Base-by-base conservation (phyloP, 202 grass and related monocot species). In the Saccharum hybrid region DNA sequence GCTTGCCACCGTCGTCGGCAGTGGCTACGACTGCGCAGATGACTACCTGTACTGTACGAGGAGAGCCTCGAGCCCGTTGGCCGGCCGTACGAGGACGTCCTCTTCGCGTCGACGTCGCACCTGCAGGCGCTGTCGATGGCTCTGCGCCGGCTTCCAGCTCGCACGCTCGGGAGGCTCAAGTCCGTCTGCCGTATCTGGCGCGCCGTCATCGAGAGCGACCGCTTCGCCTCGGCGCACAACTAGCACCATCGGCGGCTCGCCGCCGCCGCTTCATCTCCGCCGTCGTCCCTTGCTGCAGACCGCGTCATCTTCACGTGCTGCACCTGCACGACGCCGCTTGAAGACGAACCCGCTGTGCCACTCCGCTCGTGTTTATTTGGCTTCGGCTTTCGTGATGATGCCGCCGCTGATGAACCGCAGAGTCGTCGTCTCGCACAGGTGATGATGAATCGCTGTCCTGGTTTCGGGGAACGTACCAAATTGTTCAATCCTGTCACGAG, bases 131-230 rank as follows among this genome's bases (percentile, higher is more conserved):
- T 54, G 16, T 54, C 49, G 4, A 54, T 54, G 49, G 49, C 49
- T 18, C 49, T 54, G 49, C 49, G 6, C 0, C 16, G 16, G 49
- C 49, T 54, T 7, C 49, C 49, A 19, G 49, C 49, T 54, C 49
- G 49, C 49, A 54, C 49, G 16, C 49, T 54, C 49, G 49, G 49
- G 15, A 5, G 16, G 16, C 49, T 54, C 49, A 54, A 54, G 49
- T 54, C 49, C 49, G 16, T 54, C 49, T 54, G 49, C 49, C 49
- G 49, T 18, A 54, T 16, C 49, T 54, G 49, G 16, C 49, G 16
- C 16, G 16, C 63, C 63, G 33, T 66, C 31, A 66, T 66, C 63
- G 63, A 66, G 14, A 66, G 63, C 63, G 63, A 66, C 14, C 63
- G 63, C 63, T 66, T 66, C 63, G 31, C 7, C 15, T 15, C 19